Conservation (phyloP, 306 rosid genomes). For the Spatholobus suberectus region DNA sequence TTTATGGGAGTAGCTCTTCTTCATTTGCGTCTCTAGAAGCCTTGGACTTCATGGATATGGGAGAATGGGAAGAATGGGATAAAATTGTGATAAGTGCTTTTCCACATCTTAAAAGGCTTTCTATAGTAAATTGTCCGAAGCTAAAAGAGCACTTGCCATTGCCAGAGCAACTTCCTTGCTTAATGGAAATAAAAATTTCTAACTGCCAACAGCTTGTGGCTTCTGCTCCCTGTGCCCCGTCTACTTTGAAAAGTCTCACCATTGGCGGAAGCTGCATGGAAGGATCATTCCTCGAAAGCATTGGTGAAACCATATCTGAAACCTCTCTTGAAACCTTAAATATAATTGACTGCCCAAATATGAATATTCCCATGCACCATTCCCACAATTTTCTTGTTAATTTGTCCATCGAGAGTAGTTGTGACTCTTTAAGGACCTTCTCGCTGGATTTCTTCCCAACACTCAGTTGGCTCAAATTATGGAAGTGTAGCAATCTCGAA, state of each 20-base stretch:
- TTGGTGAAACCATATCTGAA: not conserved
- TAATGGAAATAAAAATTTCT: not conserved
- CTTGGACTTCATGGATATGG: not conserved
- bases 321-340: not conserved
- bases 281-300: not conserved
- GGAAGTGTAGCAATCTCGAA: not conserved
- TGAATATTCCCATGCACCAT: not conserved
- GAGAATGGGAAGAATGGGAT: constrained; percentile 29
- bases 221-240: not conserved
- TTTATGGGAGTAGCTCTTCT: not conserved
- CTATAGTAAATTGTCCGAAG: not conserved
- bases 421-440: constrained; percentile 5
- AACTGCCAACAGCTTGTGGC: not conserved
- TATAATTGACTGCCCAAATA: not conserved
- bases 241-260: not conserved
- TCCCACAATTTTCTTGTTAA: not conserved
- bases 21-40: not conserved
- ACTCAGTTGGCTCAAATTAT: accelerated
- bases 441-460: constrained; percentile 26
- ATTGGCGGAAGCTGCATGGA: constrained; percentile 10
- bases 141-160: not conserved
- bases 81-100: not conserved
- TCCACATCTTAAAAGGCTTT: constrained; percentile 5
- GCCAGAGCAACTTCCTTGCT: constrained; percentile 12
- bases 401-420: not conserved